These are phyloP conservation scores for Madurella fahalii DNA, from an alignment of 2,329 filamentous ascomycete species.

Conservation along the genomic window DNA sequence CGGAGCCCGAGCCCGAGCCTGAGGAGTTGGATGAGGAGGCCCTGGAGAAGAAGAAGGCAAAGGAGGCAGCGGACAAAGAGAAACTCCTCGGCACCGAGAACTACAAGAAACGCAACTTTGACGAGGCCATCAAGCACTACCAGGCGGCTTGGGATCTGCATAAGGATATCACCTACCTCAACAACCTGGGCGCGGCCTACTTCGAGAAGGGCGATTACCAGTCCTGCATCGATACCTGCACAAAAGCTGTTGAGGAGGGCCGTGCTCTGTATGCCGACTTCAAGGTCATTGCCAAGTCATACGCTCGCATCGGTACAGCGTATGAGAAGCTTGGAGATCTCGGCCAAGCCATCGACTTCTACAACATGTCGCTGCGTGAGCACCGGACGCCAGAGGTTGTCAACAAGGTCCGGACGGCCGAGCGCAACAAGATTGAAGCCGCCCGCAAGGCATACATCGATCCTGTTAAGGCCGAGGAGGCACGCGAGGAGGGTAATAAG, in stretches of 20 bases:
- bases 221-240: constrained; percentile 79
- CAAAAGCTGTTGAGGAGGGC: constrained; percentile 84
- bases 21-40: constrained; percentile 78
- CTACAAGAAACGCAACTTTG: constrained; percentile 98
- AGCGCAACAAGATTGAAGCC: constrained; percentile 76
- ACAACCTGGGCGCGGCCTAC: constrained; percentile 89
- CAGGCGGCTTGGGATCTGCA: constrained; percentile 87
- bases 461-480: constrained; percentile 89
- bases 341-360: constrained; percentile 76
- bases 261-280: constrained; percentile 90
- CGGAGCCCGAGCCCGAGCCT: constrained; percentile 52
- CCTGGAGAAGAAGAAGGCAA: constrained; percentile 78
- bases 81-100: constrained; percentile 90
- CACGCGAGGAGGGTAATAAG: constrained; percentile 88
- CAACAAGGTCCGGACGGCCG: constrained; percentile 83
- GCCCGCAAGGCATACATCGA: constrained; percentile 80
- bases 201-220: constrained; percentile 96
- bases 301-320: constrained; percentile 86
- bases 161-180: constrained; percentile 97
- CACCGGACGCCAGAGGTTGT: constrained; percentile 94
- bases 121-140: constrained; percentile 92
- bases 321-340: constrained; percentile 89
- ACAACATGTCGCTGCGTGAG: constrained; percentile 90
- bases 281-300: constrained; percentile 98
- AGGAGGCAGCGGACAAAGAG: constrained; percentile 88